Base-by-base conservation (phyloP, 495 filamentous ascomycete species). In the Lindgomyces ingoldianus region DNA sequence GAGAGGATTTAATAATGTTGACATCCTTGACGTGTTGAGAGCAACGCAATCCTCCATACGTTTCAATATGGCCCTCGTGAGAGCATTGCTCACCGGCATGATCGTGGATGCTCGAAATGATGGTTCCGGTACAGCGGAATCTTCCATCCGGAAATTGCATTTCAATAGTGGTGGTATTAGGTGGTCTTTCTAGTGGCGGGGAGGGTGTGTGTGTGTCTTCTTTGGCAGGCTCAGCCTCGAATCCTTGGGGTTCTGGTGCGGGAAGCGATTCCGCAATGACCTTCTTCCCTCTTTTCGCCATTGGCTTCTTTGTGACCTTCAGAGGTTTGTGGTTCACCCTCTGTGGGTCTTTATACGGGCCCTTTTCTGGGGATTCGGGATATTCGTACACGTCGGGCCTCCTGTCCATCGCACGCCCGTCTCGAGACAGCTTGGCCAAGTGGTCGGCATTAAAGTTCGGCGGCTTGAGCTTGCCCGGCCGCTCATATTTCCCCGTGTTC, bases 391-490 rank as follows among this genome's bases (percentile, higher is more conserved):
- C 8, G 44, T 64, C 55, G 26, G 52, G 2, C 33, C 53, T 29
- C 12, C 48, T 53, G 19, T 18, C 39, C 22, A 14, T 47, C 27
- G 22, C 49, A 14, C 22, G 8, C 3, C 2, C 46, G 3, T 19
- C 49, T 21, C 16, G 21, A 9, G 2, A 11, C 0, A 6, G 46
- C 26, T 46, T 59, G 6, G 47, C 41, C n/a, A 68, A 26, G 22
- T 68, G 14, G 6, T 47, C 47, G 48, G 29, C n/a, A 14, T 25
- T 4, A n/a, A 64, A 33, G 51, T 22, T 69, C 4, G 66, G 66
- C 19, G 24, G 54, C 61, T 63, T 63, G 22, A 69, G 56, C 30
- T 61, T 65, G 1, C 54, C 60, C 2, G 52, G 1, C 52, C 22
- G 18, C 21, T 12, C 26, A 1, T 16, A 14, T 30, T 52, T 16